Evolutionary conservation across 345 rosid genomes (phyloP).

Genomic region (Populus pruinosa): DNA sequence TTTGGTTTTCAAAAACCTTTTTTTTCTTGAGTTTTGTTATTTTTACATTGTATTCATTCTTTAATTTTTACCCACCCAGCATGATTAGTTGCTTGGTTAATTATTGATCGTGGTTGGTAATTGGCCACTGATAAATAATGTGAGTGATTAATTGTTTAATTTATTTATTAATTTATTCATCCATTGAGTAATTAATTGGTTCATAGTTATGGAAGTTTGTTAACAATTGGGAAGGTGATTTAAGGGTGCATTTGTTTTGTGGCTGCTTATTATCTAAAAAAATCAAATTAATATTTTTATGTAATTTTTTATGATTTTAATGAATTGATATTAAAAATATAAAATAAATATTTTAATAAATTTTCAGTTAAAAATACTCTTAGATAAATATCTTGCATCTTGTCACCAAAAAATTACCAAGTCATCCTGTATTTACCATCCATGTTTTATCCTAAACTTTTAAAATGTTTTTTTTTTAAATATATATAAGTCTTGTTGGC

Average conservation of each 20-base stretch:
- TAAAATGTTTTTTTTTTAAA: no score
- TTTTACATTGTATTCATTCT: not conserved
- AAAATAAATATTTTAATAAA: no score
- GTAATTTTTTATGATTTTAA: no score
- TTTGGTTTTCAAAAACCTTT: not conserved
- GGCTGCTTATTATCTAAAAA: no score
- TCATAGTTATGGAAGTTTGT: not conserved
- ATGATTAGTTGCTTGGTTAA: not conserved
- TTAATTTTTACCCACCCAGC: no score
- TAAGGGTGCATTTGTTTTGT: no score
- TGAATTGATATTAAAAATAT: no score
- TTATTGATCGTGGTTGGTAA: not conserved
- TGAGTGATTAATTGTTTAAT: not conserved
- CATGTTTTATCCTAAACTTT: not conserved
- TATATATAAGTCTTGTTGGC: accelerated
- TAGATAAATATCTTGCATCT: no score
- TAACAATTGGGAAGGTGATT: not conserved
- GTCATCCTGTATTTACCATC: not conserved
- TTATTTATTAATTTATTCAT: not conserved
- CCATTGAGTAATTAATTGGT: not conserved
- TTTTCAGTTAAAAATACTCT: no score
- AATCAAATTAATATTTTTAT: no score
- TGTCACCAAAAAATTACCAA: no score
- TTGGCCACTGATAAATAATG: not conserved
- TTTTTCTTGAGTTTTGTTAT: not conserved